A percentile compares a stretch with the other conserved stretches of the same genome.
Evolutionary conservation across 768 basidiomycete species (phyloP).

Genomic region (Lactarius trivialis): DNA sequence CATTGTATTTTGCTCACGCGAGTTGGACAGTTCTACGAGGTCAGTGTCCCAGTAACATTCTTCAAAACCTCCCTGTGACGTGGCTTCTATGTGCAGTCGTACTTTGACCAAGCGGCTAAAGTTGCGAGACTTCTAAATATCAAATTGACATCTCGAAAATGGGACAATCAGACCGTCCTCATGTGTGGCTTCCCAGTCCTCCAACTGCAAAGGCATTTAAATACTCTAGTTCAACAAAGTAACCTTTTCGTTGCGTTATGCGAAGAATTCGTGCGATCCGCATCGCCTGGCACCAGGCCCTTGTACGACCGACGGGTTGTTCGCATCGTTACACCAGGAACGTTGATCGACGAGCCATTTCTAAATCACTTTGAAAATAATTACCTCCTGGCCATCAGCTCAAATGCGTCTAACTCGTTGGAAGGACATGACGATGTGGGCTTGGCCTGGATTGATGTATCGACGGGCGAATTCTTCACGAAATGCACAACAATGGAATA

Average conservation of each 20-base stretch:
- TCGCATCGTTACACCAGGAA: constrained; percentile 88
- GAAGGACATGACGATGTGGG: constrained; percentile 35
- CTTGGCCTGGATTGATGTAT: constrained; percentile 91
- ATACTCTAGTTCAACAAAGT: constrained; percentile 75
- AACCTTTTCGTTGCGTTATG: constrained; percentile 87
- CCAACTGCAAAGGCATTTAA: constrained; percentile 83
- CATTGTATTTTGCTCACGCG: constrained; percentile 87
- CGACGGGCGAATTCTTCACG: constrained; percentile 89
- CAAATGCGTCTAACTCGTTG: neutral
- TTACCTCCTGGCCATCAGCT: constrained; percentile 67
- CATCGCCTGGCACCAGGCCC: constrained; percentile 43
- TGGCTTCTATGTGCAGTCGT: constrained; percentile 52
- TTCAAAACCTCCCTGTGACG: neutral
- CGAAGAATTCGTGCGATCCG: constrained; percentile 71
- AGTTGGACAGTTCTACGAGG: constrained; percentile 96
- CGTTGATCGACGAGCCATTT: constrained; percentile 88
- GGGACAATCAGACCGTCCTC: constrained; percentile 59
- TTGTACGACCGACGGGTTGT: constrained; percentile 75
- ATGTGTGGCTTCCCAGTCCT: constrained; percentile 91
- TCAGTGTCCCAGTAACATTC: constrained; percentile 28
- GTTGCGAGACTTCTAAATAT: constrained; percentile 74
- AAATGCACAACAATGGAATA: constrained; percentile 47
- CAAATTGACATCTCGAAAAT: constrained; percentile 71
- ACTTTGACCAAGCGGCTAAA: constrained; percentile 84
- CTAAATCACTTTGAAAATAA: constrained; percentile 83